Conservation (phyloP, 1,139 yeast species). For the Pichia sp. region DNA sequence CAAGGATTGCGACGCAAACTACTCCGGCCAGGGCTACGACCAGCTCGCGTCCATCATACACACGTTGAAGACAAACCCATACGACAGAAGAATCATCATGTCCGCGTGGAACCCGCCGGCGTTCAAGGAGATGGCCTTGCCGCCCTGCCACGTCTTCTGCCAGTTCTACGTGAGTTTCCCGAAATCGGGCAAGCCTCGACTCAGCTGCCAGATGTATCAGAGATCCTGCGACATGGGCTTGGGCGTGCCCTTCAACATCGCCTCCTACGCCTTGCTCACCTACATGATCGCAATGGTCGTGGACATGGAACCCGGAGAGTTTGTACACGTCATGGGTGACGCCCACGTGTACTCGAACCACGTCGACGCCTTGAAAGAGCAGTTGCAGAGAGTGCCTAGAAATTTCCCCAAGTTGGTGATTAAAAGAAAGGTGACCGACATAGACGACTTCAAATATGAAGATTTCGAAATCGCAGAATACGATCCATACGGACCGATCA, state of each 20-base stretch:
- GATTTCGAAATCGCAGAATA: slow-evolving; percentile 80
- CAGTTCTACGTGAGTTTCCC: slow-evolving; percentile 91
- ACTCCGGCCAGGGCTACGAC: slow-evolving; percentile 83
- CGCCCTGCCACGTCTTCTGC: slow-evolving; percentile 96
- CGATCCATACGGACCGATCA: slow-evolving; percentile 76
- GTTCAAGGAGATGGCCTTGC: slow-evolving; percentile 88
- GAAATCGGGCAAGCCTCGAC: slow-evolving; percentile 49
- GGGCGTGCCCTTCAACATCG: slow-evolving; percentile 97
- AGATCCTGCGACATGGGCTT: slow-evolving; percentile 98
- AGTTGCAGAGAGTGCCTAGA: slow-evolving; percentile 68
- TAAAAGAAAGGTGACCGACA: slow-evolving; percentile 59
- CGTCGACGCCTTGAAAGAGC: slow-evolving; percentile 81
- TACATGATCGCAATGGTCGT: slow-evolving; percentile 94
- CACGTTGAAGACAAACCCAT: slow-evolving; percentile 80
- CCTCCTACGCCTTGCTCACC: slow-evolving; percentile 88
- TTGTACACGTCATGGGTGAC: slow-evolving; percentile 96
- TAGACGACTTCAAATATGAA: slow-evolving; percentile 84
- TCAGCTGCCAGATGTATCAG: slow-evolving; percentile 88
- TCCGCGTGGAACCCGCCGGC: slow-evolving; percentile 99
- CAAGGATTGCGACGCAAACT: slow-evolving; percentile 78
- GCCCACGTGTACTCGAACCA: slow-evolving; percentile 93
- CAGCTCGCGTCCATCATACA: slow-evolving; percentile 78
- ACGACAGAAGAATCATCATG: slow-evolving; percentile 88
- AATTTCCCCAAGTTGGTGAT: slow-evolving; percentile 74
- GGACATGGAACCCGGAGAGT: slow-evolving; percentile 92